Base-by-base conservation (phyloP, 225 moss, liverwort and hornwort genomes). In the Ulota crispa region DNA sequence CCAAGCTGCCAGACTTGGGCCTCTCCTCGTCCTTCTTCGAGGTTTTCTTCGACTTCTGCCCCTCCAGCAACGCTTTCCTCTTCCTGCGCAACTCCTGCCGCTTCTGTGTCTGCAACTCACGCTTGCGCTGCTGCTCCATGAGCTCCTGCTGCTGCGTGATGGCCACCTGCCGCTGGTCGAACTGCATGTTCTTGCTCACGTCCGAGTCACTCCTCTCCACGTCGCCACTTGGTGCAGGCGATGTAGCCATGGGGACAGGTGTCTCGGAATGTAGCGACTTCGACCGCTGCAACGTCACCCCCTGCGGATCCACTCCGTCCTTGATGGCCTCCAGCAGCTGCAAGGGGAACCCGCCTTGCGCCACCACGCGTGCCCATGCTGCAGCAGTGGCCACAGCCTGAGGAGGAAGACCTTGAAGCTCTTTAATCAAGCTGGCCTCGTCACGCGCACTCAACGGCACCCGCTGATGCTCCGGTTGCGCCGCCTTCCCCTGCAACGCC, bases 71-170 rank as follows among this genome's bases (percentile, higher is more conserved):
- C 2, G 92, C 88, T 81, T 96, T 96, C 73, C 94, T 81, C 87
- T 94, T 95, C 89, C 88, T 87, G 13, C 95, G 88, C 30, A 89
- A 93, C 52, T 92, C 95, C 82, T 94, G 95, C 71, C 89, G 91
- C 70, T 83, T 91, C 88, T 93, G 95, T 23, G 89, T 88, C 77
- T 84, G 91, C 43, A 89, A 0, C 27, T 92, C 89, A 23, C 75
- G 80, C 81, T 93, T 92, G 53, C 89, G 83, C 66, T 87, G 89
- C 72, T 92, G 92, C 87, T 96, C 95, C 55, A 81, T 36, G 24
- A 85, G 39, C 77, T 94, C 92, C 74, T 93, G 92, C 79, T 91
- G 91, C 81, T 88, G 88, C 24, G 76, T 78, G 8, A 82, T 83
- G 10, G 74, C 73, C 32, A 68, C 78, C 28, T 90, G 89, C 53